Evolutionary conservation across 768 basidiomycete genomes (phyloP).

Genomic region (Tephrocybe sp.): DNA sequence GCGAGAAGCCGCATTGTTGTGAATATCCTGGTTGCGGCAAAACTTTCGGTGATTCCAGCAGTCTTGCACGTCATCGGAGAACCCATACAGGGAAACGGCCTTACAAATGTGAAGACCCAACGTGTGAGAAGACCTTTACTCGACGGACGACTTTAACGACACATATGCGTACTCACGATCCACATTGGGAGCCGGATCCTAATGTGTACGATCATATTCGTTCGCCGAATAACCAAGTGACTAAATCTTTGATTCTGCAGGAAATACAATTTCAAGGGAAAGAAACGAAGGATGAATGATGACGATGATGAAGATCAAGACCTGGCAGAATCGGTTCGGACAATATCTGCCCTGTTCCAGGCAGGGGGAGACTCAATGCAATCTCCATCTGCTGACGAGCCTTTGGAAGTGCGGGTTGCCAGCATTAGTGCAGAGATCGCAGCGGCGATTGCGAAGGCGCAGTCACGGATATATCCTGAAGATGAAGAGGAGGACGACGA

Average conservation of each 20-base stretch:
- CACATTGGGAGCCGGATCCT: constrained; percentile 81
- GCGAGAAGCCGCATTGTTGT: constrained; percentile 89
- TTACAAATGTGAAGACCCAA: constrained; percentile 80
- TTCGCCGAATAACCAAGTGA: constrained; percentile 1
- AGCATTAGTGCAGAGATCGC: constrained; percentile 80
- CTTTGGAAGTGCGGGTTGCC: constrained; percentile 65
- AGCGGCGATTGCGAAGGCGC: constrained; percentile 74
- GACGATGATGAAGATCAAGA: constrained; percentile 60
- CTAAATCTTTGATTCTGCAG: constrained; percentile 30
- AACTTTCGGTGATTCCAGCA: constrained; percentile 89
- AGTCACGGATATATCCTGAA: constrained; percentile 56
- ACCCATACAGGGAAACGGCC: constrained; percentile 86
- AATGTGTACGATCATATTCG: constrained; percentile 55
- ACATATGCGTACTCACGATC: constrained; percentile 87
- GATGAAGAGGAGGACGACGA: constrained; percentile 50
- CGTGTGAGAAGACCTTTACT: constrained; percentile 86
- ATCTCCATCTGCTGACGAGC: constrained; percentile 36
- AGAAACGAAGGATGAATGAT: constrained; percentile 54
- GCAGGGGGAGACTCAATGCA: constrained; percentile 35
- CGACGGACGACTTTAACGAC: constrained; percentile 80
- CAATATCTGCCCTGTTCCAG: constrained; percentile 69
- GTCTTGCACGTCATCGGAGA: constrained; percentile 86
- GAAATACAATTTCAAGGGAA: constrained; percentile 77
- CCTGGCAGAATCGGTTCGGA: constrained; percentile 70
- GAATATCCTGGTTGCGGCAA: constrained; percentile 86